Conservation (phyloP, 2,329 filamentous ascomycete species). For the Knufia fluminis region DNA sequence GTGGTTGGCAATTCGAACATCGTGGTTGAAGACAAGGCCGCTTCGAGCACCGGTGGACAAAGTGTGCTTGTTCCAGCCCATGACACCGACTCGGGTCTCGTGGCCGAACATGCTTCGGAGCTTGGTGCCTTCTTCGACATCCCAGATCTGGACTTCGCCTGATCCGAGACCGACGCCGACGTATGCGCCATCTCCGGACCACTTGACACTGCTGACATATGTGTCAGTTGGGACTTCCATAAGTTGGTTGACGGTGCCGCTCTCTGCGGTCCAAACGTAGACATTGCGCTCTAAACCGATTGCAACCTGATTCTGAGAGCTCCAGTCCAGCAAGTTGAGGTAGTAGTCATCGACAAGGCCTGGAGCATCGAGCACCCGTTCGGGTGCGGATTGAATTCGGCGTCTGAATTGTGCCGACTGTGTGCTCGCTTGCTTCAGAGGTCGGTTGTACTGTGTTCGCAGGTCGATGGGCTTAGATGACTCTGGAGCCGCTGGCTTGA, state of each 20-base stretch:
- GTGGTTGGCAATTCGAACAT: conserved; percentile 94
- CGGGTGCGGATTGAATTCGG: conserved; percentile 85
- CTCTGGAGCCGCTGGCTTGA: conserved; percentile 96
- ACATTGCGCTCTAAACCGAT: conserved; percentile 95
- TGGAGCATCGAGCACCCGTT: conserved; percentile 91
- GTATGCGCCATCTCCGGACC: conserved; percentile 94
- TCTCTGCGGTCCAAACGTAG: conserved; percentile 96
- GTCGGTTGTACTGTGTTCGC: conserved; percentile 94
- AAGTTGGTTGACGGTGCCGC: conserved; percentile 78
- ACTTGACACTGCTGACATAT: conserved; percentile 96
- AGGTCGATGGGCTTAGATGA: conserved; percentile 97
- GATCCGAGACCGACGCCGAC: conserved; percentile 90
- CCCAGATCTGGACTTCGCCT: conserved; percentile 89
- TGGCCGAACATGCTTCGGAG: conserved; percentile 98
- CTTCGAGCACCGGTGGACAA: conserved; percentile 91
- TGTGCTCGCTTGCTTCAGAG: conserved; percentile 66
- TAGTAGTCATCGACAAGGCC: conserved; percentile 98
- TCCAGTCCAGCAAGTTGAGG: conserved; percentile 97
- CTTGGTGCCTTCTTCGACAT: conserved; percentile 71
- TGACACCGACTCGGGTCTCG: conserved; percentile 90
- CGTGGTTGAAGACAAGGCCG: conserved; percentile 86
- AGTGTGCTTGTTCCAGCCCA: conserved; percentile 99
- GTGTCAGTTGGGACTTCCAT: conserved; percentile 83
- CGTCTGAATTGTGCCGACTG: conserved; percentile 79
- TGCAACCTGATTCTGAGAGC: conserved; percentile 91